These are phyloP conservation scores for Zymoseptoria tritici DNA, from an alignment of 2,329 filamentous ascomycete species.

Conservation along the genomic window DNA sequence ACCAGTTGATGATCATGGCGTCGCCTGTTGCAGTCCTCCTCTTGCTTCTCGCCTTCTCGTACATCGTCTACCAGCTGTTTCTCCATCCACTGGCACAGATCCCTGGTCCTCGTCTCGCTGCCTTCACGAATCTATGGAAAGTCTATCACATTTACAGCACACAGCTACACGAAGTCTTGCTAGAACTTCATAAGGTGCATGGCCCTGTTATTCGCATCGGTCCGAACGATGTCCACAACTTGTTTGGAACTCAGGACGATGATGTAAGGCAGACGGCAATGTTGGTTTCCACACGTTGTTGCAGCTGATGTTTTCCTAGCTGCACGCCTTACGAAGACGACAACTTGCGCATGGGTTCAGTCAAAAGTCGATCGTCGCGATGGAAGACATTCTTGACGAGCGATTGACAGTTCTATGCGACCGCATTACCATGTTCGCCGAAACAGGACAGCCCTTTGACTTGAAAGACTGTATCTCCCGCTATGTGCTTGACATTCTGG, in stretches of 20 bases:
- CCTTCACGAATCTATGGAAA: conserved; percentile 3
- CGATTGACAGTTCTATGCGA: background rate
- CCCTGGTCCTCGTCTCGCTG: conserved; percentile 31
- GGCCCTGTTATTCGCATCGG: conserved; percentile 10
- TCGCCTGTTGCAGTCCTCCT: background rate
- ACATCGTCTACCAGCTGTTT: conserved; percentile 1
- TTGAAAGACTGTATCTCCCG: conserved; percentile 1
- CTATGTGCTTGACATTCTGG: conserved; percentile 4
- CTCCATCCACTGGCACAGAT: conserved; percentile 31
- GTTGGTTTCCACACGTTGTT: background rate
- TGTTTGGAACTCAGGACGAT: background rate
- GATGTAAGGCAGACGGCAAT: background rate
- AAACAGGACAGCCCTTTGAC: background rate
- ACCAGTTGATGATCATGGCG: background rate
- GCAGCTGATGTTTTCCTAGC: background rate
- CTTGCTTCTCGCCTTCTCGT: background rate
- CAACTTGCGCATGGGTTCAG: background rate
- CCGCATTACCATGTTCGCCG: background rate
- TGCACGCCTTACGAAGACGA: conserved; percentile 1
- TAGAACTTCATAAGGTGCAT: conserved; percentile 6
- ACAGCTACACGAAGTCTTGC: background rate
- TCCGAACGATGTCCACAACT: conserved; percentile 2
- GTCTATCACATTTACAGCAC: conserved; percentile 2
- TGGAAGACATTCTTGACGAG: conserved; percentile 3
- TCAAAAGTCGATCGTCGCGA: background rate